Conservation (phyloP, 2,329 filamentous ascomycete species). For the Aspergillus pseudoviridinutans region DNA sequence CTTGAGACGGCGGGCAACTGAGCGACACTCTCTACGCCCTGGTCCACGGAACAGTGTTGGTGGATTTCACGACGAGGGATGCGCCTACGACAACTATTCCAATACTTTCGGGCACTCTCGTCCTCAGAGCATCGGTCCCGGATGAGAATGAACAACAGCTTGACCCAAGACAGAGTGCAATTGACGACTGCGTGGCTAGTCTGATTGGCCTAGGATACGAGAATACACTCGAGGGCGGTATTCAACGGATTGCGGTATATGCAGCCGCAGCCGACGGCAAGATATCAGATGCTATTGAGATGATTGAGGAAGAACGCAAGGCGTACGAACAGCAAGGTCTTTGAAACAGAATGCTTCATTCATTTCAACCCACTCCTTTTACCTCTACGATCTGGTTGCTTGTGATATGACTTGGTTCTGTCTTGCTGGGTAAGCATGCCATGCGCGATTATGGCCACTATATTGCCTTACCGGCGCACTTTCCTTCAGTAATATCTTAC, state of each 20-base stretch:
- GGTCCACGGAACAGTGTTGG: neutral
- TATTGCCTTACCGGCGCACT: neutral
- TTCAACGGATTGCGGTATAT: conserved; percentile 40
- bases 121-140: neutral
- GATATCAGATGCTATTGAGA: conserved; percentile 45
- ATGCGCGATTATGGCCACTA: too few species aligned
- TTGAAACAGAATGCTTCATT: conserved; percentile 2
- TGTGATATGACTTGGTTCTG: neutral
- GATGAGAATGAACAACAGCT: neutral
- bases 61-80: neutral
- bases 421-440: neutral
- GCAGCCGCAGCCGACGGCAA: conserved; percentile 42
- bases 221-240: conserved; percentile 30
- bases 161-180: conserved; percentile 8
- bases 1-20: conserved; percentile 28
- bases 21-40: conserved; percentile 18
- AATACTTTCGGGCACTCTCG: neutral
- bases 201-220: conserved; percentile 42
- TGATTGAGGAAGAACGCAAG: conserved; percentile 48
- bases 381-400: neutral
- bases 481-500: neutral
- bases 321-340: conserved; percentile 32
- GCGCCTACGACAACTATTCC: neutral
- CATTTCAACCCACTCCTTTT: conserved; percentile 1
- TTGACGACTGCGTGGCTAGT: conserved; percentile 37